Evolutionary conservation across 2,329 filamentous ascomycete genomes (phyloP).

Genomic region (Hypoxylon rubiginosum): DNA sequence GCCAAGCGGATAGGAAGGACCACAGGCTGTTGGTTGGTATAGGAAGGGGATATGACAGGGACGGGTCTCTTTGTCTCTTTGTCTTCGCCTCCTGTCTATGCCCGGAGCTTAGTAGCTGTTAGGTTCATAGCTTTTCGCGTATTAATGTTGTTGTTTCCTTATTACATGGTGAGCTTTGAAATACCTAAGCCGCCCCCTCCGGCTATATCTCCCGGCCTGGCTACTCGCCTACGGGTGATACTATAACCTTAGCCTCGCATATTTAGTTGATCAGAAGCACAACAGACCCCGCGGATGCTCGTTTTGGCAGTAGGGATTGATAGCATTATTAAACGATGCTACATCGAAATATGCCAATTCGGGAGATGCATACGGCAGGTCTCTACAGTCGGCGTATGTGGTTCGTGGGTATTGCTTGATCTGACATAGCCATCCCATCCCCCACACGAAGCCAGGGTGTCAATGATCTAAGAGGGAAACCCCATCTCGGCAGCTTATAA

Average conservation of each 20-base stretch:
- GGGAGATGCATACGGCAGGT: slow-evolving; percentile 22
- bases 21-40: too few relatives aligned
- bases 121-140: too few relatives aligned
- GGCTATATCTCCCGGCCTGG: slow-evolving; percentile 11
- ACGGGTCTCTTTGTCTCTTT: too few relatives aligned
- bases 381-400: slow-evolving; percentile 3
- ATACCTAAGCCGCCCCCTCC: slow-evolving; percentile 12
- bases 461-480: neutral
- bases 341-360: slow-evolving; percentile 1
- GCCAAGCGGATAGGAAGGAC: too few relatives aligned
- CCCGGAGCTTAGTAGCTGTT: too few relatives aligned
- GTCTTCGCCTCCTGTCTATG: too few relatives aligned
- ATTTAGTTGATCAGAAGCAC: neutral
- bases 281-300: too few relatives aligned
- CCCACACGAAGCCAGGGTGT: slow-evolving; percentile 14
- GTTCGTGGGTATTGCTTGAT: slow-evolving; percentile 22
- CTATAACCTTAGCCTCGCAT: neutral
- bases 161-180: neutral
- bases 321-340: neutral
- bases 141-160: too few relatives aligned
- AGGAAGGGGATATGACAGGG: too few relatives aligned
- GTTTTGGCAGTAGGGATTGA: too few relatives aligned
- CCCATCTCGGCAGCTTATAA: slow-evolving; percentile 25
- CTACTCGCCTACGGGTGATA: slow-evolving; percentile 1
- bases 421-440: slow-evolving; percentile 4